Percentiles rank a stretch among this genome's conserved stretches.
Conservation (phyloP, 306 rosid species). For the Vigna reflexopilosa region DNA sequence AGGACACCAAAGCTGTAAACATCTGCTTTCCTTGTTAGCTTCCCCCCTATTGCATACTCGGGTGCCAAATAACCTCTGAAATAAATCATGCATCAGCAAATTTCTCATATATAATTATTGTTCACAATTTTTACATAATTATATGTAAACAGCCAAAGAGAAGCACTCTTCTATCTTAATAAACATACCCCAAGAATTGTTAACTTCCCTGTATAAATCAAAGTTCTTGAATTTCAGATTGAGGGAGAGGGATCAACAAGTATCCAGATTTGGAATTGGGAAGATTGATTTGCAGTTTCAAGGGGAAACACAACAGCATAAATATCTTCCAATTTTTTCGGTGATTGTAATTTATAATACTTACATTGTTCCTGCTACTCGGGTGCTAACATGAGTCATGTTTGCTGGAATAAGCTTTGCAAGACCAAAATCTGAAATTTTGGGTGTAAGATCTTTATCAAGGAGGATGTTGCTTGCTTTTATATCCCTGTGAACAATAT, state of each 20-base stretch:
- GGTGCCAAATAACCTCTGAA: constrained; percentile 98
- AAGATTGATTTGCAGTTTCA: neutral
- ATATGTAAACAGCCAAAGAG: constrained; percentile 26
- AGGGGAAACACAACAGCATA: constrained; percentile 10
- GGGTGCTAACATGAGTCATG: constrained; percentile 93
- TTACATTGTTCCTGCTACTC: constrained; percentile 99
- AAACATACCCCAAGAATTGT: constrained; percentile 1
- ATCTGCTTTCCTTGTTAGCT: constrained; percentile 84
- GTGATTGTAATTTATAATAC: constrained; percentile 44
- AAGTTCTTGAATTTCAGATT: constrained; percentile 5
- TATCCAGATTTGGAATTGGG: neutral
- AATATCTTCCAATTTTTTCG: constrained; percentile 7
- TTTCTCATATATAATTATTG: constrained; percentile 9
- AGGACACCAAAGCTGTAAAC: constrained; percentile 93
- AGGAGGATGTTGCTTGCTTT: constrained; percentile 98
- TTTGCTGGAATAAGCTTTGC: constrained; percentile 91
- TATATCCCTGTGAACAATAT: constrained; percentile 91
- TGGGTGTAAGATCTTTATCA: constrained; percentile 74
- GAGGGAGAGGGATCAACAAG: constrained; percentile 12
- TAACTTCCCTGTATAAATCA: neutral
- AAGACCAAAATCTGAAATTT: constrained; percentile 95
- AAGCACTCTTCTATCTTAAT: constrained; percentile 12
- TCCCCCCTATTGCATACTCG: constrained; percentile 89
- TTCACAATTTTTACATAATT: neutral
- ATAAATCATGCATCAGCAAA: constrained; percentile 39